Percentiles rank a stretch among this genome's conserved stretches.
phyloP scores from a whole-genome alignment of 371 early-diverging fungal genomes.

The Enterocytospora artemiae region DNA sequence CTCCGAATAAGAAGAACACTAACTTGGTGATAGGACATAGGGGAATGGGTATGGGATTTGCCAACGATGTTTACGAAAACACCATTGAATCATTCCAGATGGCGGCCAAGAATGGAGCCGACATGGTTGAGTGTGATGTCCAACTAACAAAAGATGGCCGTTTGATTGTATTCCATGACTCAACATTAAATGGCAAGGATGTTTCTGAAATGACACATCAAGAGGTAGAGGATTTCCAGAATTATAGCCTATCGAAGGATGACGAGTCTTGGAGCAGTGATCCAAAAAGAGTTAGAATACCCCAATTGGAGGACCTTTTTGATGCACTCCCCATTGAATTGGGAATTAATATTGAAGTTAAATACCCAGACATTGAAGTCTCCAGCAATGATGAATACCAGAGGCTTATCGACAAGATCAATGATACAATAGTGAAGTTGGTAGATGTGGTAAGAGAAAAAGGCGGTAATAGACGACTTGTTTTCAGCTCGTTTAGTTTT shows the following conservation, averaged over 20 bases:
- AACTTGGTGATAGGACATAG: slow-evolving; percentile 78
- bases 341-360: slow-evolving; percentile 87
- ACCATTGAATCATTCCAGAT: slow-evolving; percentile 75
- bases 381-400: background rate
- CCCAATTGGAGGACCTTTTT: slow-evolving; percentile 58
- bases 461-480: slow-evolving; percentile 12
- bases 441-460: background rate
- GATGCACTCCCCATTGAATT: slow-evolving; percentile 59
- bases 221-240: no score
- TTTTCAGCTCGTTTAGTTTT: slow-evolving; percentile 33
- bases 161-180: slow-evolving; percentile 86
- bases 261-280: slow-evolving; percentile 32
- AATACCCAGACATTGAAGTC: slow-evolving; percentile 79
- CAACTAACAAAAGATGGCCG: slow-evolving; percentile 78
- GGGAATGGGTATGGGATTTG: slow-evolving; percentile 64
- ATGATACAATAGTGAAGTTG: no score
- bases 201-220: slow-evolving; percentile 8
- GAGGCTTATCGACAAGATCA: no score
- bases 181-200: slow-evolving; percentile 60
- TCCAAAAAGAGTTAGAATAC: slow-evolving; percentile 59
- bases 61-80: slow-evolving; percentile 69
- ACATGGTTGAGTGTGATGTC: slow-evolving; percentile 84
- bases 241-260: background rate
- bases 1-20: no score
- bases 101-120: slow-evolving; percentile 72